phyloP scores from a whole-genome alignment of 805 yeast species.

The Nakazawaea ernobii region DNA sequence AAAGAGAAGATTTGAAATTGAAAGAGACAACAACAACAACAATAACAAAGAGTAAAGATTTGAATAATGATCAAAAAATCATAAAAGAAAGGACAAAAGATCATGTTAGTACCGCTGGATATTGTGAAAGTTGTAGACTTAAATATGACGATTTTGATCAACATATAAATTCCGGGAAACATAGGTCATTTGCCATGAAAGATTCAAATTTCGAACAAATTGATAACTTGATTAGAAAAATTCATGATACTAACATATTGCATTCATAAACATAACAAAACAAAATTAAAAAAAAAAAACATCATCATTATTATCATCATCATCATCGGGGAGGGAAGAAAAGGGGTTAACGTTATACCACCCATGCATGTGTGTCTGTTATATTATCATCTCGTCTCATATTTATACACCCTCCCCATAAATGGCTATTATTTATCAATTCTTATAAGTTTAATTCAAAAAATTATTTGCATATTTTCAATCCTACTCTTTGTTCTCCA shows the following conservation, averaged over 20 bases:
- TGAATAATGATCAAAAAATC: conserved; percentile 10
- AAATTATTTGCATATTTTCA: too few species aligned
- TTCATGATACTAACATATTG: conserved; percentile 21
- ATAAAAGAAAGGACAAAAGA: conserved; percentile 19
- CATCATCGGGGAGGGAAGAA: too few species aligned
- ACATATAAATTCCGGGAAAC: conserved; percentile 66
- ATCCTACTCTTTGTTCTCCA: too few species aligned
- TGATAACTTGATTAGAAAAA: conserved; percentile 59
- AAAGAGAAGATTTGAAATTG: conserved; percentile 22
- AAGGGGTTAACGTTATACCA: too few species aligned
- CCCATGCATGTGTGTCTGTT: too few species aligned
- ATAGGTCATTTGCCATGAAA: conserved; percentile 71
- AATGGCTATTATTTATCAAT: too few species aligned
- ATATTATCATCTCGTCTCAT: too few species aligned
- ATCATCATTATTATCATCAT: not conserved
- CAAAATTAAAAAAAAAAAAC: not conserved
- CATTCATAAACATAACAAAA: conserved; percentile 5
- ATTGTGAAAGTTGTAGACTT: conserved; percentile 90
- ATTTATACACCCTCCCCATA: too few species aligned
- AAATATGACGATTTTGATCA: conserved; percentile 75
- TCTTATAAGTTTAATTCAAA: too few species aligned
- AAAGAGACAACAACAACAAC: not conserved
- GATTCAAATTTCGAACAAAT: conserved; percentile 69
- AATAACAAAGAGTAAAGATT: not conserved
- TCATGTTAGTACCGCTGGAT: conserved; percentile 49